These are phyloP conservation scores for Ambrosia hybrid DNA, from an alignment of 140 eudicot genomes.

Conservation along the genomic window DNA sequence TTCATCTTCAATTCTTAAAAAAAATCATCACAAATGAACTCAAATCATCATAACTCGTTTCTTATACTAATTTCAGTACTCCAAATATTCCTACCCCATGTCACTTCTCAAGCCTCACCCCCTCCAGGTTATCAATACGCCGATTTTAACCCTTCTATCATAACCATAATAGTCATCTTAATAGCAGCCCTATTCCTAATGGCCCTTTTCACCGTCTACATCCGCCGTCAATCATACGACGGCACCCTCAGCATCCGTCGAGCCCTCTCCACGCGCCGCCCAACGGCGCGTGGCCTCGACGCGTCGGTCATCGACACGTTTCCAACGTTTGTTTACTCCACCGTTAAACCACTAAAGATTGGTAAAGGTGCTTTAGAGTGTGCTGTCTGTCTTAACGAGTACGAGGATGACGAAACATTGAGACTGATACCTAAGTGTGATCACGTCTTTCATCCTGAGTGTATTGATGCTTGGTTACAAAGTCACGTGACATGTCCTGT, in stretches of 20 bases:
- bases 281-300: conserved; percentile 62
- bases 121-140: conserved; percentile 22
- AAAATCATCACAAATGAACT: background rate
- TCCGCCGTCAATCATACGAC: conserved; percentile 44
- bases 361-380: conserved; percentile 82
- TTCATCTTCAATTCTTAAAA: background rate
- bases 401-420: conserved; percentile 71
- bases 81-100: conserved; percentile 8
- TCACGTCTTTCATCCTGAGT: conserved; percentile 82
- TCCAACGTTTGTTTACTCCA: conserved; percentile 67
- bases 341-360: conserved; percentile 52
- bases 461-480: conserved; percentile 82
- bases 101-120: conserved; percentile 32
- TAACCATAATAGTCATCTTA: conserved; percentile 50
- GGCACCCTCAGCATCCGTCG: conserved; percentile 36
- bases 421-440: conserved; percentile 72
- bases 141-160: conserved; percentile 55
- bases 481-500: conserved; percentile 86
- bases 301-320: conserved; percentile 55
- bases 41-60: background rate
- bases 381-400: conserved; percentile 78
- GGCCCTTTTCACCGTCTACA: conserved; percentile 59
- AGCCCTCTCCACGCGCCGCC: conserved; percentile 41
- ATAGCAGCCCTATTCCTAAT: conserved; percentile 56
- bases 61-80: background rate